phyloP scores from a whole-genome alignment of 768 basidiomycete species.

The Myochromella boudieri region DNA sequence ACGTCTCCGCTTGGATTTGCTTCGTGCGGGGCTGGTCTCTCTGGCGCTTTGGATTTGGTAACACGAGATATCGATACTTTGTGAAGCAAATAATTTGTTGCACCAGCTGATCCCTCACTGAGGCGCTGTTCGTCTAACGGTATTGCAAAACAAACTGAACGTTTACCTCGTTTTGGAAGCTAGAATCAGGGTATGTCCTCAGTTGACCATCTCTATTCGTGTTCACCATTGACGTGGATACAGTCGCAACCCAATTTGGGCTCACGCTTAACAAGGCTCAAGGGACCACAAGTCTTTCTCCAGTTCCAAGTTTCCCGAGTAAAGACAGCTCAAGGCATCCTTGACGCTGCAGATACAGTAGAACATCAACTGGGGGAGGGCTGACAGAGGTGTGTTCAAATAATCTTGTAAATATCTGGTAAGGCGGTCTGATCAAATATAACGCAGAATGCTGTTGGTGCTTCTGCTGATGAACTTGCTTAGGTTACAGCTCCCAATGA shows the following conservation, averaged over 20 bases:
- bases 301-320: conserved; percentile 31
- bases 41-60: not conserved
- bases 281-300: conserved; percentile 30
- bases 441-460: conserved; percentile 26
- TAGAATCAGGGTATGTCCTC: conserved; percentile 21
- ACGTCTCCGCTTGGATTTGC: conserved; percentile 27
- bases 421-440: not conserved
- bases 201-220: not conserved
- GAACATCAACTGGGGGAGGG: conserved; percentile 27
- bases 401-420: not conserved
- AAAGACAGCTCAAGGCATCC: conserved; percentile 21
- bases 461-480: conserved; percentile 23
- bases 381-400: conserved; percentile 19
- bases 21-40: conserved; percentile 10
- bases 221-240: no score
- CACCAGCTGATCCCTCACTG: conserved; percentile 24
- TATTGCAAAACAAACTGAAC: conserved; percentile 27
- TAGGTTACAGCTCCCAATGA: conserved; percentile 25
- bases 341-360: conserved; percentile 26
- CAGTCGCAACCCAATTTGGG: conserved; percentile 24
- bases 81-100: conserved; percentile 20
- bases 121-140: conserved; percentile 20
- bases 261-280: conserved; percentile 22
- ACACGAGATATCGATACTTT: not conserved
- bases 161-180: conserved; percentile 27